These are phyloP conservation scores for Aspergillus terreus DNA, from an alignment of 2,329 filamentous ascomycete genomes.

Conservation along the genomic window DNA sequence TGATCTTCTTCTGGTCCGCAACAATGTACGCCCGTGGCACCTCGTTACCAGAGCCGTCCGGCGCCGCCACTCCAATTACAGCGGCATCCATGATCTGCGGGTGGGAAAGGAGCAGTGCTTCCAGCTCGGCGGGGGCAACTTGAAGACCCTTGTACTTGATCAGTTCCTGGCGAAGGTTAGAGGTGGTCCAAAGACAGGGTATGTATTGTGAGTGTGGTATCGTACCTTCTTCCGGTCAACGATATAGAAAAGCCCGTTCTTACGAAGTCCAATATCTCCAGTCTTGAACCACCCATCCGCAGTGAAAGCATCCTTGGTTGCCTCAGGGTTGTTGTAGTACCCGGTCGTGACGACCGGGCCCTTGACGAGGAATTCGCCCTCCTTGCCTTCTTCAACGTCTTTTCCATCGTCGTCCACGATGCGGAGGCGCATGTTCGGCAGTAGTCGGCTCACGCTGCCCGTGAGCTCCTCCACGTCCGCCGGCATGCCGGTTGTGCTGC, in stretches of 20 bases:
- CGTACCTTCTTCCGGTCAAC: conserved; percentile 44
- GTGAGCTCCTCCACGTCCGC: conserved; percentile 11
- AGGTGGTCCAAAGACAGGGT: neutral
- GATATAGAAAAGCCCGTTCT: conserved; percentile 49
- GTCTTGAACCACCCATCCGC: conserved; percentile 51
- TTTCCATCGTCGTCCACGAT: conserved; percentile 53
- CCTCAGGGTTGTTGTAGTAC: conserved; percentile 48
- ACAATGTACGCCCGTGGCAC: conserved; percentile 43
- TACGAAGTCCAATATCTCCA: conserved; percentile 48
- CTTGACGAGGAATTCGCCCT: conserved; percentile 50
- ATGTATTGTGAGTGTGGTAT: neutral
- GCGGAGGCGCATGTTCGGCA: conserved; percentile 36
- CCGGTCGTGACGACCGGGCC: conserved; percentile 50
- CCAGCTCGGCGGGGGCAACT: conserved; percentile 26
- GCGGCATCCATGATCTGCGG: conserved; percentile 43
- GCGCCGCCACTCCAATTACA: conserved; percentile 39
- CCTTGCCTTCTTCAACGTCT: conserved; percentile 47
- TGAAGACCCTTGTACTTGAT: conserved; percentile 52
- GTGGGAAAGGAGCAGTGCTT: conserved; percentile 43
- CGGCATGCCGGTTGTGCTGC: conserved; percentile 12
- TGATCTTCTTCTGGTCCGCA: conserved; percentile 25
- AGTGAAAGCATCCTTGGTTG: conserved; percentile 47
- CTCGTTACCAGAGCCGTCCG: conserved; percentile 29
- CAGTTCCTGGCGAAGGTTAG: conserved; percentile 27
- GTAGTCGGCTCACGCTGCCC: conserved; percentile 11